Evolutionary conservation across 1,139 yeast genomes (phyloP), one percentile per base, ranked within the genome.

Genomic region (Magnusiomyces tetraspermus): DNA sequence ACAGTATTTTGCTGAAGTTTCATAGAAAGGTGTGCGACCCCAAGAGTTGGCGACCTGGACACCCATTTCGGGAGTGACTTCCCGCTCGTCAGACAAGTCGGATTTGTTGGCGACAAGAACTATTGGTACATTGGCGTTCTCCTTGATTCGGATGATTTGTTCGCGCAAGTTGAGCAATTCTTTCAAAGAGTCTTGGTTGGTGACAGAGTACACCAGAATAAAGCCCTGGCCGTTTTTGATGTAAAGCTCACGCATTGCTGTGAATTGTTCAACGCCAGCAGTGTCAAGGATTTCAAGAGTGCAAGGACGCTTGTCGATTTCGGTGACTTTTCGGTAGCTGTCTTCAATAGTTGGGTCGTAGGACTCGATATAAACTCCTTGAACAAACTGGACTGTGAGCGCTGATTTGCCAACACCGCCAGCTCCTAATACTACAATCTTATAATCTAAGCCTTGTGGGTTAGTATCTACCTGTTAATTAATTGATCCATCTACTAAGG

Each of bases 361-460:
- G 63, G 88, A 94, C 66, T 88, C 95, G 47, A 88, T 88, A 67
- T 88, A 90, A 5, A 63, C 60, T 19, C 62, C 62, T 50, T 66
- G 67, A 5, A 67, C 67, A 53, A 60, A 69, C 53, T 67, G 69
- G 28, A 68, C 67, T 55, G 97, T 89, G 58, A 90, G 73, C 13
- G 97, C 96, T 23, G 95, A 85, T 70, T 92, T 92, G 72, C 98
- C 98, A 55, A 89, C 97, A 69, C 96, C 96, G 67, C 97, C 97
- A 36, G 97, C 96, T 53, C 98, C 98, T 49, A 92, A 94, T 52
- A 92, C 96, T 21, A 88, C 97, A 57, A 92, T 71, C 66, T 89
- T 87, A 69, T 84, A 89, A 48, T 69, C 73, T 60, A 24, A 22
- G n/a, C 26, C 11, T 19, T 19, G 36, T 21, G 33, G 37, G 31